Evolutionary conservation across 2,329 filamentous ascomycete genomes (phyloP), one percentile per base, ranked within the genome.

Genomic region (Venturia asperata): DNA sequence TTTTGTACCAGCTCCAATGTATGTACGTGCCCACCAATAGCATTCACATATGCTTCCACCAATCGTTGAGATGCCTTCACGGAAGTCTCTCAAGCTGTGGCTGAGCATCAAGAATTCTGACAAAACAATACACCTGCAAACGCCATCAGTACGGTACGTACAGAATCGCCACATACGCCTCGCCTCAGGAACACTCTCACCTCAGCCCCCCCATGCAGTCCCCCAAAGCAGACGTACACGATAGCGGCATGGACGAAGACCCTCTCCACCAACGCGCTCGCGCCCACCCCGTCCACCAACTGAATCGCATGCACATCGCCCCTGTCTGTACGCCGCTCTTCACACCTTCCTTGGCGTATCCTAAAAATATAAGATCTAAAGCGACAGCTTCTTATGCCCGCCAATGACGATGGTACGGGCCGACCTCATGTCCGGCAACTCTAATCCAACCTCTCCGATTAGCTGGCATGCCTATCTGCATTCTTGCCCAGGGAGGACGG

Each of bases 361-460:
- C 49, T 34, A 55, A 55, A 55, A 55, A 55, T 55, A 55, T n/a
- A 24, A 15, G 34, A 34, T 24, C 34, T 4, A 27, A 21, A 34
- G 30, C 30, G 30, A 34, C 30, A 34, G 30, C 6, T 34, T 3
- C 30, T 34, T n/a, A 37, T 56, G 7, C 52, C 52, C 27, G 4
- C 52, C 52, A 37, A 56, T 37, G 52, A 19, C 19, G 52, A 19
- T 34, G 5, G 7, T 3, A 5, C 15, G 13, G 2, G 10, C 6
- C 3, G 52, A 34, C 52, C 27, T 37, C 27, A 56, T n/a, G 15
- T 56, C 30, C 52, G 30, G 11, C 15, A 56, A 56, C 52, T 56
- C 52, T n/a, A 56, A 56, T 56, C 52, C 27, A 56, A 56, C 52
- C 52, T 58, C 52, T 58, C 30, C 27, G 27, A 58, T 58, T n/a